Evolutionary conservation across 345 rosid genomes (phyloP).

Genomic region (Bretschneidera sinensis): DNA sequence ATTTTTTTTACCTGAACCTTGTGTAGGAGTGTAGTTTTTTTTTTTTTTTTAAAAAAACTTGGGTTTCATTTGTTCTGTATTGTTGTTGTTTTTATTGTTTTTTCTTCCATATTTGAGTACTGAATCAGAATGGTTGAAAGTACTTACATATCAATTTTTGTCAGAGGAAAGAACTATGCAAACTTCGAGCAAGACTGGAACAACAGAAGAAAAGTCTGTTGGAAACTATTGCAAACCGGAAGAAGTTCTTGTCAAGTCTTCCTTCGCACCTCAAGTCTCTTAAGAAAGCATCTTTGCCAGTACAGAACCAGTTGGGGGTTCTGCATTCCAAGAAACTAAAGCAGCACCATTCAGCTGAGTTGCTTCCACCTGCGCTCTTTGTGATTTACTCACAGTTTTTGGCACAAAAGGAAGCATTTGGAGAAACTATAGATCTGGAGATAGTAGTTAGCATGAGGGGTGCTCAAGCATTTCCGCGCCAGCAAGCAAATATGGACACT

Average conservation of each 20-base stretch:
- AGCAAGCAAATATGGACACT: slow-evolving; percentile 66
- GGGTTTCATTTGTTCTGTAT: no score
- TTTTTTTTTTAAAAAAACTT: no score
- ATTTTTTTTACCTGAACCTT: no score
- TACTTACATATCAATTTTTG: slow-evolving; percentile 7
- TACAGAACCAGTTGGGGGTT: slow-evolving; percentile 78
- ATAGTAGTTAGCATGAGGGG: slow-evolving; percentile 71
- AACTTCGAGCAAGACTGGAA: slow-evolving; percentile 63
- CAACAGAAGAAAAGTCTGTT: slow-evolving; percentile 55
- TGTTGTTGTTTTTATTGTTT: no score
- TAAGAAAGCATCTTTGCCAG: slow-evolving; percentile 89
- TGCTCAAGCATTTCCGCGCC: slow-evolving; percentile 63
- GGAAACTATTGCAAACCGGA: slow-evolving; percentile 73
- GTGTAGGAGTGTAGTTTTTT: no score
- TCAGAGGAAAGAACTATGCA: slow-evolving; percentile 81
- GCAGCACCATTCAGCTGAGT: slow-evolving; percentile 76
- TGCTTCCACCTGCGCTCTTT: slow-evolving; percentile 88
- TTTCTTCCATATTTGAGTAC: no score
- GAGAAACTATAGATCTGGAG: slow-evolving; percentile 65
- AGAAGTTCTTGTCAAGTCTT: slow-evolving; percentile 75
- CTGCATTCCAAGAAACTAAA: slow-evolving; percentile 66
- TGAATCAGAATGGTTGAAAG: neutral
- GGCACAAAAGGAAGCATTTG: slow-evolving; percentile 88
- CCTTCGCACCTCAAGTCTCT: slow-evolving; percentile 87
- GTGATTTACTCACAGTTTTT: slow-evolving; percentile 72